Evolutionary conservation across 75 land plant genomes (phyloP), one percentile per base, ranked within the genome.

Genomic region (Larix kaempferi): DNA sequence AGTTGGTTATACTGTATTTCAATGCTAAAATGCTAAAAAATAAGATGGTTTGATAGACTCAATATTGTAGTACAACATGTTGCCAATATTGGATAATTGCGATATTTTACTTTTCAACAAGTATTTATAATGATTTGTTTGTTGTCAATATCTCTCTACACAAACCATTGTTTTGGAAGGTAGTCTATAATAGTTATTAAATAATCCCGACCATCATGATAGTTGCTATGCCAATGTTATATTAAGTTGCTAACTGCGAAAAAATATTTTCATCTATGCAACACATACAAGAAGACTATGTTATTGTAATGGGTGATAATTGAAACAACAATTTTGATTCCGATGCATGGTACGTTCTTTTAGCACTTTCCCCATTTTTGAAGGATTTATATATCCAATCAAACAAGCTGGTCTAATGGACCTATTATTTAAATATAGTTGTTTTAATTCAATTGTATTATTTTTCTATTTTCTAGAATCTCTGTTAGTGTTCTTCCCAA

Each of bases 291-390:
- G 86, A 91, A 82, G 99, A 91, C 39, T 89, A 78, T 77, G 99
- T 96, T 10, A 94, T 91, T 78, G 99, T 96, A 59, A 77, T 96
- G 94, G 99, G 99, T 11, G 99, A 96, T 71, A 96, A 96, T 77
- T 84, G 99, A 27, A 96, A 96, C 78, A 88, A 96, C 82, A 96
- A 97, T 75, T 92, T 85, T 76, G 98, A 95, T 72, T 95, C 98
- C 29, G 96, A 95, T 85, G 75, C 87, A 71, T 95, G 98, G 98
- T 94, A 90, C 66, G 72, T 71, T 56, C 44, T 56, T n/a, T 23
- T 62, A 27, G 21, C 17, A 16, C 33, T 44, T 41, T 3, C 37
- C 3, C 3, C 37, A 0, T 44, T 7, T 7, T 44, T 44, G 8
- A 10, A 44, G 7, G 10, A 10, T 44, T 44, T 35, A 0, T 7